Evolutionary conservation across 306 rosid species (phyloP).

Genomic region (Canavalia gladiata): DNA sequence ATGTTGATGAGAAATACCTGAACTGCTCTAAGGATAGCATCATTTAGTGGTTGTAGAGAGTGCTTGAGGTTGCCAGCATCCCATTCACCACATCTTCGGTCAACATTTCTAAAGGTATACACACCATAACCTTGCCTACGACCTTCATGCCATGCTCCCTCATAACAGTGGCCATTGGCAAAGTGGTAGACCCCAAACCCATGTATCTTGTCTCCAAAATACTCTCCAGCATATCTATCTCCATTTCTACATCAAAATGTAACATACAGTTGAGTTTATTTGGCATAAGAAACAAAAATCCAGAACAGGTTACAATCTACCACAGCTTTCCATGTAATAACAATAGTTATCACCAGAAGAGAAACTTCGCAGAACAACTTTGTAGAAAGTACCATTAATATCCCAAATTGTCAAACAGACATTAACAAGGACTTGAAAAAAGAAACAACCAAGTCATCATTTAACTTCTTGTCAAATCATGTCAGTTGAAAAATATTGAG

Average conservation of each 20-base stretch:
- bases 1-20: slow-evolving; percentile 57
- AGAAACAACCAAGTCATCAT: neutral
- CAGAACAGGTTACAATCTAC: neutral
- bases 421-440: slow-evolving; percentile 29
- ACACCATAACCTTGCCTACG: slow-evolving; percentile 81
- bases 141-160: slow-evolving; percentile 98
- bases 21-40: slow-evolving; percentile 66
- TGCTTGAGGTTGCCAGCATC: slow-evolving; percentile 74
- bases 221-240: slow-evolving; percentile 93
- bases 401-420: slow-evolving; percentile 16
- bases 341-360: neutral
- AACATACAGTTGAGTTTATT: neutral
- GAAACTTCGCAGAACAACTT: slow-evolving; percentile 13
- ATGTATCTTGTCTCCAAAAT: slow-evolving; percentile 90
- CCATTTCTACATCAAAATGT: slow-evolving; percentile 66
- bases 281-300: neutral
- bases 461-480: slow-evolving; percentile 20
- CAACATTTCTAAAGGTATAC: slow-evolving; percentile 69
- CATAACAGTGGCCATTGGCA: slow-evolving; percentile 85
- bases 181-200: slow-evolving; percentile 91
- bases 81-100: slow-evolving; percentile 81
- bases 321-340: neutral
- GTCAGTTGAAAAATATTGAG: slow-evolving; percentile 5
- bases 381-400: neutral
- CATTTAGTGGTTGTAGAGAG: slow-evolving; percentile 61